Evolutionary conservation across 768 basidiomycete genomes (phyloP).

Genomic region (Flagelloscypha sp.): DNA sequence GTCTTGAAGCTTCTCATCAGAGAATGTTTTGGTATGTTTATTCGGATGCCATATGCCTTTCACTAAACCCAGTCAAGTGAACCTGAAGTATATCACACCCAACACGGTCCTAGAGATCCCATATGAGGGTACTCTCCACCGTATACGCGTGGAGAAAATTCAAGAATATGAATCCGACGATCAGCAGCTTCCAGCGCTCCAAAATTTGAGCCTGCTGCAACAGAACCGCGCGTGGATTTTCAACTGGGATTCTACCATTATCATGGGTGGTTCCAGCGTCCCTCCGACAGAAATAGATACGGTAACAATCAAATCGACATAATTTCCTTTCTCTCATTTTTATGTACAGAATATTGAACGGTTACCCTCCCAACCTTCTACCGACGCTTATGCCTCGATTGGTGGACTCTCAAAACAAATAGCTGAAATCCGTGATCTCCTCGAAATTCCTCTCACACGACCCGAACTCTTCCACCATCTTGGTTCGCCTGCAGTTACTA

Average conservation of each 20-base stretch:
- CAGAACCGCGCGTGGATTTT: constrained; percentile 24
- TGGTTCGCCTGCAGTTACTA: constrained; percentile 39
- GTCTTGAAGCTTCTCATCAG: constrained; percentile 60
- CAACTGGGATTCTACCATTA: constrained; percentile 11
- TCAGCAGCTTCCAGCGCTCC: constrained; percentile 32
- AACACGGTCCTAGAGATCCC: constrained; percentile 52
- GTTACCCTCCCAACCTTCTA: constrained; percentile 30
- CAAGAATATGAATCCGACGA: constrained; percentile 14
- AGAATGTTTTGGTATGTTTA: constrained; percentile 64
- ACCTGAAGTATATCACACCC: constrained; percentile 58
- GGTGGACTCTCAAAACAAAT: constrained; percentile 90
- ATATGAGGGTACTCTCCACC: constrained; percentile 54
- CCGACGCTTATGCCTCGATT: constrained; percentile 69
- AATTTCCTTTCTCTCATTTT: constrained; percentile 7
- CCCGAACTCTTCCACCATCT: constrained; percentile 77
- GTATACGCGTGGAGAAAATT: constrained; percentile 39
- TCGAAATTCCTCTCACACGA: constrained; percentile 79
- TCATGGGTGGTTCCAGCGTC: not conserved
- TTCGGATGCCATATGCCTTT: constrained; percentile 4
- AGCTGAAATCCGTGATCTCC: constrained; percentile 70
- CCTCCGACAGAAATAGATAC: not conserved
- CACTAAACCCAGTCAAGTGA: constrained; percentile 37
- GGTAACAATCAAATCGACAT: constrained; percentile 7
- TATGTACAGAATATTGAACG: constrained; percentile 37
- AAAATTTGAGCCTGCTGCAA: constrained; percentile 23